Base-by-base conservation (phyloP, 2,329 filamentous ascomycete species). In the Helminthosporium solani region DNA sequence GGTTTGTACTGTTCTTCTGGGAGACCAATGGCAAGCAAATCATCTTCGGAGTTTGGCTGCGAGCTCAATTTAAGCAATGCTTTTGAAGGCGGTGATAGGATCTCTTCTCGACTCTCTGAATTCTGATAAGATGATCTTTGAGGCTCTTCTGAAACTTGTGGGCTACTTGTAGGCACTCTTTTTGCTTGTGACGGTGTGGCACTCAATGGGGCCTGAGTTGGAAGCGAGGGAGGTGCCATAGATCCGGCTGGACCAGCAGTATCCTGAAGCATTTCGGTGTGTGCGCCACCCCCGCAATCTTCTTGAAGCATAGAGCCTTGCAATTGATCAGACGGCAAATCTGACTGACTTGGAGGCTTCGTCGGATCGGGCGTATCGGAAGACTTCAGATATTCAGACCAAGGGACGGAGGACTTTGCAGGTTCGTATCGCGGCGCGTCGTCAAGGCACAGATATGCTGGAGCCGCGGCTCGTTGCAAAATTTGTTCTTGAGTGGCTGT, bases 401-500 rank as follows among this genome's bases (percentile, higher is more conserved):
- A 70, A 0, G 67, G 64, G 19, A 69, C 52, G 4, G 66, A 70
- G 6, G 63, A 58, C 12, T 69, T 61, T 21, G 56, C 47, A 37
- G 52, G 56, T 25, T 60, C 49, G 37, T 56, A 57, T 14, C 36
- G 50, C 25, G 44, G 42, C 28, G 36, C 42, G 31, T 52, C 42
- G 27, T 57, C 56, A 25, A 67, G 39, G 14, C 57, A 63, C 14
- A 62, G 50, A 23, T 63, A 61, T 6, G 23, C 50, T 23, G 65
- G 60, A 18, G 53, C 57, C 36, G 54, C 47, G 15, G 69, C 64
- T 28, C 63, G 61, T 28, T 71, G 68, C 20, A 75, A 40, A 40
- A 75, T 51, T n/a, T 63, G 60, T 50, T 70, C 63, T 49, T 74
- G 70, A 15, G 68, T 72, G 9, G 68, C 63, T 25, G 68, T 71